These are phyloP conservation scores for Chlamydomonas reinhardtii DNA, from an alignment of 163 green algal species.

Conservation along the genomic window DNA sequence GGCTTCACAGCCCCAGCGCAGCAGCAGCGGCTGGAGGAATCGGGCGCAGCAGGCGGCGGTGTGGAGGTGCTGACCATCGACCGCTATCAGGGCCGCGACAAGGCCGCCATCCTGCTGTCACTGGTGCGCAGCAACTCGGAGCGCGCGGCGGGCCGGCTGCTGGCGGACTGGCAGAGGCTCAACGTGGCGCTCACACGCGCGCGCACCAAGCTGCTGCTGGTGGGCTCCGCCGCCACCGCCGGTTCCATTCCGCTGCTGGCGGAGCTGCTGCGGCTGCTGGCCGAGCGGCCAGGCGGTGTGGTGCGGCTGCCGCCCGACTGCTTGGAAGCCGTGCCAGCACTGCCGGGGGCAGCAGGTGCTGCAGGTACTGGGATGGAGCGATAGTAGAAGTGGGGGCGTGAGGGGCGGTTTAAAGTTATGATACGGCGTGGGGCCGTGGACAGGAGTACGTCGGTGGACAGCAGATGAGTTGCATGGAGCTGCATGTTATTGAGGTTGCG, in stretches of 20 bases:
- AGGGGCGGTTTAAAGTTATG: no score
- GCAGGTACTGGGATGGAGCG: no score
- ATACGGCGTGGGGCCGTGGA: no score
- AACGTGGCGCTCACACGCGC: conserved; percentile 95
- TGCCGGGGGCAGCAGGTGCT: no score
- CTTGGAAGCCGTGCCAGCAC: conserved; percentile 3
- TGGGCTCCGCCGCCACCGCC: conserved; percentile 71
- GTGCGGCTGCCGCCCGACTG: conserved; percentile 6
- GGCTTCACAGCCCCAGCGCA: no score
- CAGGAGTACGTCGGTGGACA: no score
- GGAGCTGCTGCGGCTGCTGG: conserved; percentile 29
- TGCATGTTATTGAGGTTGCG: no score
- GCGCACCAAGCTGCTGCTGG: conserved; percentile 84
- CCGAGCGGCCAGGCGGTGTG: not conserved
- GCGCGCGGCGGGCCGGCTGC: conserved; percentile 69
- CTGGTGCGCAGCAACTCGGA: conserved; percentile 84
- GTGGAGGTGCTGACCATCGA: conserved; percentile 94
- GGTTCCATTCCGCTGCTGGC: conserved; percentile 30
- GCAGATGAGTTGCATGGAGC: no score
- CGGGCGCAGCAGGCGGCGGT: not conserved
- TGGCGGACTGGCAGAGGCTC: conserved; percentile 90
- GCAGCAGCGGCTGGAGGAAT: not conserved
- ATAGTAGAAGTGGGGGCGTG: no score
- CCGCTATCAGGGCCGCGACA: conserved; percentile 96
- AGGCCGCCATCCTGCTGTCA: conserved; percentile 86